phyloP scores from a whole-genome alignment of 2,329 filamentous ascomycete genomes.

The Arthrocladium fulminans region DNA sequence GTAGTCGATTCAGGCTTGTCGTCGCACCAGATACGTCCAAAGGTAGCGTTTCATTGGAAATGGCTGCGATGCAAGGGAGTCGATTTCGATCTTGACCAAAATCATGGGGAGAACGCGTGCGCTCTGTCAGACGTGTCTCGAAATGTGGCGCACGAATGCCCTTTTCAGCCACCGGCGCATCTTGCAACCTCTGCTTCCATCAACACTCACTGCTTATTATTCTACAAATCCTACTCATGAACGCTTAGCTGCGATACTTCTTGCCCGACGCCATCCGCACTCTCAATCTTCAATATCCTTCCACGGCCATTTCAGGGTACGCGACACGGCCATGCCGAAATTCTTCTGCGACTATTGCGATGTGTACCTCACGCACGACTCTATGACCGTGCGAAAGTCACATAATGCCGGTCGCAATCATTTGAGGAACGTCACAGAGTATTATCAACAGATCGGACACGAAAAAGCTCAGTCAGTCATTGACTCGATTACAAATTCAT shows the following conservation, averaged over 20 bases:
- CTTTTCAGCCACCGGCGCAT: not conserved
- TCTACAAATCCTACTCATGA: not conserved
- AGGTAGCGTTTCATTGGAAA: not conserved
- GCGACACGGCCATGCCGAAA: constrained; percentile 63
- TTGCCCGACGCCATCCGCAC: not conserved
- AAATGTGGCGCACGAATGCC: not conserved
- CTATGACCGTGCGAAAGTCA: constrained; percentile 98
- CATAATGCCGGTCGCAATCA: constrained; percentile 97
- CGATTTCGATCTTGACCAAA: not conserved
- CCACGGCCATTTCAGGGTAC: not conserved
- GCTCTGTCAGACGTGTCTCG: not conserved
- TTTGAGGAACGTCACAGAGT: constrained; percentile 92
- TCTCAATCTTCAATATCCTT: not conserved
- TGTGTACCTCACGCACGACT: constrained; percentile 99
- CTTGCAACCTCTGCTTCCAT: not conserved
- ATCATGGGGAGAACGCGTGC: not conserved
- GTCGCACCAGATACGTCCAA: not conserved
- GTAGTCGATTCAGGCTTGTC: not conserved
- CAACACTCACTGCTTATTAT: too few species aligned
- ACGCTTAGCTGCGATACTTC: not conserved
- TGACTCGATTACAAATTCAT: constrained; percentile 92
- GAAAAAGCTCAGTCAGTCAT: constrained; percentile 98
- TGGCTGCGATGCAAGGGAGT: too few species aligned
- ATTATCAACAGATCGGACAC: constrained; percentile 98
- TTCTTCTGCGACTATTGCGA: constrained; percentile 97